These are phyloP conservation scores for Boletus edulis DNA, from an alignment of 768 basidiomycete species.

Conservation along the genomic window DNA sequence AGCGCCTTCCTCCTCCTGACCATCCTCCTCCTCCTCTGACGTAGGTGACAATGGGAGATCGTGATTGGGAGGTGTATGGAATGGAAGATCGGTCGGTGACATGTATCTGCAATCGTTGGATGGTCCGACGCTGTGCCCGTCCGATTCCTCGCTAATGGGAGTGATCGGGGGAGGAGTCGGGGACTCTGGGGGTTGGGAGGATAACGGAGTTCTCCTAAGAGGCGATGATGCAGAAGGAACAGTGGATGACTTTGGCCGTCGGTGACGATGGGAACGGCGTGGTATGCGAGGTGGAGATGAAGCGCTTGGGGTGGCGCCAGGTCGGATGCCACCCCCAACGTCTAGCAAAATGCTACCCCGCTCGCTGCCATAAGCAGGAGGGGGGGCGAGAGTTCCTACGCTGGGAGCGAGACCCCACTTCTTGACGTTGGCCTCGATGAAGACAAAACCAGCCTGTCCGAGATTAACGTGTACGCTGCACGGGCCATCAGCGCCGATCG, in stretches of 20 bases:
- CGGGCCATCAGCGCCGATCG: conserved; percentile 93
- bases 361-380: conserved; percentile 97
- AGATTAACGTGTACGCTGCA: conserved; percentile 97
- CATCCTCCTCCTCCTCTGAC: conserved; percentile 21
- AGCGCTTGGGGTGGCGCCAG: conserved; percentile 44
- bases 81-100: conserved; percentile 63
- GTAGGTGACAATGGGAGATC: conserved; percentile 45
- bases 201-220: conserved; percentile 50
- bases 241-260: conserved; percentile 42
- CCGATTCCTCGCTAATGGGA: conserved; percentile 66
- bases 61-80: conserved; percentile 50
- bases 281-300: conserved; percentile 45
- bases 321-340: conserved; percentile 51
- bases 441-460: conserved; percentile 97
- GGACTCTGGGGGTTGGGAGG: conserved; percentile 45
- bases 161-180: conserved; percentile 67
- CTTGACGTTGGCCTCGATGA: conserved; percentile 99
- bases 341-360: conserved; percentile 94
- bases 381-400: conserved; percentile 94
- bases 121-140: conserved; percentile 48
- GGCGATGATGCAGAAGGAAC: conserved; percentile 61
- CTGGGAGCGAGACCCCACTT: conserved; percentile 99
- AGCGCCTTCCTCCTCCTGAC: conserved; percentile 24
- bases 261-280: conserved; percentile 57
- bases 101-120: conserved; percentile 52